phyloP scores from a whole-genome alignment of 805 yeast genomes.

The Limtongia smithiae region DNA sequence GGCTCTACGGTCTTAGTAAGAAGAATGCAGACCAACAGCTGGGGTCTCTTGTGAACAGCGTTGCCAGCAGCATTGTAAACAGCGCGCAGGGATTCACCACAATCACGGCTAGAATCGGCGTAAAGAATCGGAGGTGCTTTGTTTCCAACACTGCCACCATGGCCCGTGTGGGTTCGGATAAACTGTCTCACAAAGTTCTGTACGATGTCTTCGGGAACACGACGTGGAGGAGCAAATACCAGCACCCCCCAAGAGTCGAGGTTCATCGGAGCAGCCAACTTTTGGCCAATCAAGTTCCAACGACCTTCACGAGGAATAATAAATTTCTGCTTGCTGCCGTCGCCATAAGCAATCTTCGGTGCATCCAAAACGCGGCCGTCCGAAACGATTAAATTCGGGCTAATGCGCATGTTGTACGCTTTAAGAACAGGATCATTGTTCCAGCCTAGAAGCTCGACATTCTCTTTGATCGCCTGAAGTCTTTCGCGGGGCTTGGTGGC shows the following conservation, averaged over 20 bases:
- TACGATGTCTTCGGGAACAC: slow-evolving; percentile 10
- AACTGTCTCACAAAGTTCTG: slow-evolving; percentile 16
- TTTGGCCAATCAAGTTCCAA: slow-evolving; percentile 29
- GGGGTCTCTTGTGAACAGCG: slow-evolving; percentile 27
- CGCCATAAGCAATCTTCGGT: slow-evolving; percentile 29
- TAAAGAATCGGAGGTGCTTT: slow-evolving; percentile 17
- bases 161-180: slow-evolving; percentile 9
- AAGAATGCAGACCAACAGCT: slow-evolving; percentile 33
- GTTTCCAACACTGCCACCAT: slow-evolving; percentile 14
- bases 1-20: slow-evolving; percentile 31
- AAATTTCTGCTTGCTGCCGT: slow-evolving; percentile 9
- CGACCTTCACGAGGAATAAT: slow-evolving; percentile 21
- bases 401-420: slow-evolving; percentile 19
- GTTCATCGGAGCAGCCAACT: slow-evolving; percentile 13
- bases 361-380: slow-evolving; percentile 35
- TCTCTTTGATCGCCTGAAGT: slow-evolving; percentile 34
- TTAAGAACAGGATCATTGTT: slow-evolving; percentile 17
- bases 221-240: slow-evolving; percentile 12
- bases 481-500: slow-evolving; percentile 36
- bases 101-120: slow-evolving; percentile 10
- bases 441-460: slow-evolving; percentile 25
- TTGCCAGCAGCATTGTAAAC: slow-evolving; percentile 20
- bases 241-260: slow-evolving; percentile 23
- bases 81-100: slow-evolving; percentile 3
- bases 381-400: slow-evolving; percentile 31